Conservation (phyloP, 1,284 basidiomycete genomes). For the Cryptococcus amylolentus region DNA sequence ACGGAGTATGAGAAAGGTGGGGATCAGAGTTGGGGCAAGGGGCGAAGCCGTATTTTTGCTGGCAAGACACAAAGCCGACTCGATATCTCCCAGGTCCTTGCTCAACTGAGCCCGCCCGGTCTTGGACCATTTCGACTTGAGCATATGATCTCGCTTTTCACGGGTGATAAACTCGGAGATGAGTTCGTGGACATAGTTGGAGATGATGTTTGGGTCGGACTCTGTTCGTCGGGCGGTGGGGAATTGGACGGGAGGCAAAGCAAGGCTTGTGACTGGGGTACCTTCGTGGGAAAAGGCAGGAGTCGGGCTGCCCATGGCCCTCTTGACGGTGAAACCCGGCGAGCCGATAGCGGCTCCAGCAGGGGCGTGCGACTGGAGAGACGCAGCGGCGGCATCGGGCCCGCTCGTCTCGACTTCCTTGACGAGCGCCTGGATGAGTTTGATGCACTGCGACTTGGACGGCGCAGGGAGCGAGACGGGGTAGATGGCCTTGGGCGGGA, state of each 20-base stretch:
- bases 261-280: slow-evolving; percentile 16
- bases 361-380: slow-evolving; percentile 5
- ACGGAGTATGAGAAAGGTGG: slow-evolving; percentile 37
- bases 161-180: slow-evolving; percentile 44
- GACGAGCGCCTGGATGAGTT: slow-evolving; percentile 29
- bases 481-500: slow-evolving; percentile 30
- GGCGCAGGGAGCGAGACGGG: slow-evolving; percentile 43
- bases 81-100: slow-evolving; percentile 48
- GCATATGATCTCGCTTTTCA: slow-evolving; percentile 49
- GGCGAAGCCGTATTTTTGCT: slow-evolving; percentile 20
- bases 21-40: slow-evolving; percentile 27
- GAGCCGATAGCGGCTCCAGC: not conserved
- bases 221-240: slow-evolving; percentile 2
- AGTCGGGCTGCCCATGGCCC: slow-evolving; percentile 9
- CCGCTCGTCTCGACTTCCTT: slow-evolving; percentile 30
- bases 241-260: slow-evolving; percentile 8
- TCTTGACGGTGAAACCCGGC: not conserved
- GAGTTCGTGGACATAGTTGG: slow-evolving; percentile 43
- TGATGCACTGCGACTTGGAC: slow-evolving; percentile 41
- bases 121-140: slow-evolving; percentile 47
- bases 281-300: slow-evolving; percentile 1
- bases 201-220: slow-evolving; percentile 25
- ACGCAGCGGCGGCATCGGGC: slow-evolving; percentile 6
- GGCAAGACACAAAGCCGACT: slow-evolving; percentile 32
- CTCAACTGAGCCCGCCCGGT: slow-evolving; percentile 41